Evolutionary conservation across 108 stramenopile genomes (phyloP), one percentile per base, ranked within the genome.

Genomic region (Tribonema minus): DNA sequence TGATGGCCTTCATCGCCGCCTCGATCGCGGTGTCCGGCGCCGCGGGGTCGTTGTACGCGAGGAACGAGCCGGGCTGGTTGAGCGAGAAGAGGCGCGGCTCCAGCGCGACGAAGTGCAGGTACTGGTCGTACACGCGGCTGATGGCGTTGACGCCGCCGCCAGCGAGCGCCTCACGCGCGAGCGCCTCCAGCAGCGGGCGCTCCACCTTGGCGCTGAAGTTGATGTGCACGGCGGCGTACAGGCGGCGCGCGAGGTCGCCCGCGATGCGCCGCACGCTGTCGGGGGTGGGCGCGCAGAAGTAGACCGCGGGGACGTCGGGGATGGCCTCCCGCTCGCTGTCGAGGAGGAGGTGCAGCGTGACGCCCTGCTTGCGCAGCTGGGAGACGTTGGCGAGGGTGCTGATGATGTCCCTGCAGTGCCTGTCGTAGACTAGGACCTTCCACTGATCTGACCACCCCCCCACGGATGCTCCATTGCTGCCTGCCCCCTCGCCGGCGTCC

Each of bases 341-440:
- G 32, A 93, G 71, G 74, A 94, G 87, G 70, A 94, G 70, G 77
- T 99, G 98, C 15, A 99, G 88, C 1, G 98, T 99, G 28, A 99
- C 96, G 39, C 98, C 98, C 5, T 90, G 89, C 37, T 91, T 85
- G 15, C 98, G 91, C 27, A 99, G 90, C 78, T 92, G 92, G 61
- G 91, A 89, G 23, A 99, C 96, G 64, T 90, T 90, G 12, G 97
- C 80, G 5, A 99, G 87, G 3, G 98, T 96, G 3, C 94, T 94
- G 80, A 99, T 95, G 72, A 99, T 93, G 67, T 92, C 90, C 34
- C 95, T 91, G 72, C 94, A 92, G 69, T 89, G 87, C 12, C 81
- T 78, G 87, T 99, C 98, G 84, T 97, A 97, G 71, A 99, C 93
- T 59, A 99, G 85, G 39, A 97, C 92, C 87, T 97, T 99, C 96